phyloP scores from a whole-genome alignment of 2,329 filamentous ascomycete species.

The Penicillium capsulatum region DNA sequence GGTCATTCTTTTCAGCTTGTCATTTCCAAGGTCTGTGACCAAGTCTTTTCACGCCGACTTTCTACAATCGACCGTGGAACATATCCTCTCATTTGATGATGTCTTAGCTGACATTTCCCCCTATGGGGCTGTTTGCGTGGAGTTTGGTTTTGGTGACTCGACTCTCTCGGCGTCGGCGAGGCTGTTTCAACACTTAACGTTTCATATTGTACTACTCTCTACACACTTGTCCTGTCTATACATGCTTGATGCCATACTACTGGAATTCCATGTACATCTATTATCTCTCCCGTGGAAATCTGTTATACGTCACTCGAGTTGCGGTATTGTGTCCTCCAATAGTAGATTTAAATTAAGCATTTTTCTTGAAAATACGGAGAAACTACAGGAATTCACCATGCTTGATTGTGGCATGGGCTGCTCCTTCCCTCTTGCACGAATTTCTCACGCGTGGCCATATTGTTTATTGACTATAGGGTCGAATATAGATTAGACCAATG shows the following conservation, averaged over 20 bases:
- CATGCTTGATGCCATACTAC: slow-evolving; percentile 3
- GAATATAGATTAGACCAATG: too few species aligned
- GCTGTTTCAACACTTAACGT: slow-evolving; percentile 26
- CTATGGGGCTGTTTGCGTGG: slow-evolving; percentile 8
- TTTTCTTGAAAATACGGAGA: too few species aligned
- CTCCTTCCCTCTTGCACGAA: too few species aligned
- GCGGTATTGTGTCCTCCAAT: too few species aligned
- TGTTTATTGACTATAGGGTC: too few species aligned
- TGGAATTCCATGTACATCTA: slow-evolving; percentile 5
- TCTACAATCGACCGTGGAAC: slow-evolving; percentile 1
- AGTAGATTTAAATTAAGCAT: too few species aligned
- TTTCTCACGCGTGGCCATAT: too few species aligned
- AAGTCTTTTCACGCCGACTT: background rate
- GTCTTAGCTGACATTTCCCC: slow-evolving; percentile 14
- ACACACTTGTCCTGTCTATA: slow-evolving; percentile 6
- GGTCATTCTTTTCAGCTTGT: background rate
- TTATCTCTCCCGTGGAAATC: too few species aligned
- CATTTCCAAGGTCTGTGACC: slow-evolving; percentile 4
- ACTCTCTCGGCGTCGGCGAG: slow-evolving; percentile 14
- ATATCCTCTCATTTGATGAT: slow-evolving; percentile 11
- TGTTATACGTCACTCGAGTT: too few species aligned
- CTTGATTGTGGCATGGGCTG: too few species aligned
- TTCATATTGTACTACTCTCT: slow-evolving; percentile 9
- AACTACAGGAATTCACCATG: too few species aligned
- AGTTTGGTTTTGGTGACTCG: slow-evolving; percentile 8